Evolutionary conservation across 257 asterid genomes (phyloP).

Genomic region (Fraxinus americana): DNA sequence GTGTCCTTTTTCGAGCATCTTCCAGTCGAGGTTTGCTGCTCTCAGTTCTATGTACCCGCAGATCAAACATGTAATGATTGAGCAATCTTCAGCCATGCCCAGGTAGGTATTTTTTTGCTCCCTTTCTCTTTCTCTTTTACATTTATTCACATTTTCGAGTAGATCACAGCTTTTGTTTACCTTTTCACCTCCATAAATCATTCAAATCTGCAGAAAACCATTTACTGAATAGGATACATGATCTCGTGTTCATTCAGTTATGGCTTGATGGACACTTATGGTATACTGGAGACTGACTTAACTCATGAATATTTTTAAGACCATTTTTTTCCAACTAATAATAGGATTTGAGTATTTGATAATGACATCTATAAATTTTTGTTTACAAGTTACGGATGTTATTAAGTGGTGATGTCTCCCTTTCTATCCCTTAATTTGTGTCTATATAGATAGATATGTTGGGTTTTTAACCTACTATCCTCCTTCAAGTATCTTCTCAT

Average conservation of each 20-base stretch:
- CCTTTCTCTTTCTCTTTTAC: constrained; percentile 6
- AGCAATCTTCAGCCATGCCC: constrained; percentile 57
- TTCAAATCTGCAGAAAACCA: neutral
- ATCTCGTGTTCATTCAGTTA: neutral
- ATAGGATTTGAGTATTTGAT: neutral
- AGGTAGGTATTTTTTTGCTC: constrained; percentile 41
- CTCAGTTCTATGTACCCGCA: constrained; percentile 64
- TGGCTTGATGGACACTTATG: neutral
- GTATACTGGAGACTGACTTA: neutral
- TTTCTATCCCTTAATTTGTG: neutral
- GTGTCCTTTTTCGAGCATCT: constrained; percentile 66
- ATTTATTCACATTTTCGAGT: neutral
- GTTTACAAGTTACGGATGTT: neutral
- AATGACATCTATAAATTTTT: neutral
- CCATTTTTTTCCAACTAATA: neutral
- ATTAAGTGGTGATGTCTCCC: neutral
- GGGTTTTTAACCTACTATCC: neutral
- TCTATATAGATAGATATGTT: neutral
- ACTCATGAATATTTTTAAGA: neutral
- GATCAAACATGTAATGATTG: constrained; percentile 61
- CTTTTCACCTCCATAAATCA: neutral
- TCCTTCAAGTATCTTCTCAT: constrained; percentile 10
- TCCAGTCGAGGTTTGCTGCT: constrained; percentile 43
- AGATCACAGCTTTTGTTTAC: neutral
- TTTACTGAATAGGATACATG: neutral